Evolutionary conservation across 352 stramenopile genomes (phyloP), one percentile per base, ranked within the genome.

Genomic region (Phytopythium helicoides): DNA sequence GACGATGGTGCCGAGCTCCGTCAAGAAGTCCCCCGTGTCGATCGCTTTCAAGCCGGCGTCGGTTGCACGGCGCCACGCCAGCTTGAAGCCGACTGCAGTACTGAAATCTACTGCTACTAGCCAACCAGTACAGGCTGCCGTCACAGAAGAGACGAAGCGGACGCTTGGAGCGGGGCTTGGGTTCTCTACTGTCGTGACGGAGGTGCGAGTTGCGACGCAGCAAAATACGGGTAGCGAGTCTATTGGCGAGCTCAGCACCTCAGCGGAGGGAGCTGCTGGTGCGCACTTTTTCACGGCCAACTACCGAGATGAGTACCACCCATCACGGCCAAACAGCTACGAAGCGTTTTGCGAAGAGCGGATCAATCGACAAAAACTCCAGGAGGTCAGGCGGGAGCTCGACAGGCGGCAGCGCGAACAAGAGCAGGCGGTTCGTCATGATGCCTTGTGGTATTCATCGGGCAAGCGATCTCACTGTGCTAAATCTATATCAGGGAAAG

Each of bases 281-380:
- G 47, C 51, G 14, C 70, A 87, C 37, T 90, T 87, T 60, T 90
- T 92, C 51, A 78, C 89, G 54, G 64, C 66, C 0, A 87, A 58
- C 14, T 92, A 94, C 41, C 68, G 74, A 35, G 89, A 96, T 26
- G 84, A 93, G 52, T 97, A 97, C 59, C 74, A 97, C 56, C 89
- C 89, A 3, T 64, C 73, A 23, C 74, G 84, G 8, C 89, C 89
- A 6, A 97, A 96, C 40, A 94, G 85, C 67, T 97, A 97, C 65
- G 81, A 94, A 50, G 71, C 69, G 7, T 95, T 84, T 54, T 96
- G 86, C 58, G 78, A 96, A 31, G 81, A 94, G 51, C 74, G 87
- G 19, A 41, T 74, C 23, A 78, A 83, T 19, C 79, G 78, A 42
- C 80, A 82, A 55, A 89, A 93, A 54, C 62, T 94, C 47, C 81